A percentile compares a stretch with the other conserved stretches of the same genome.
Conservation (phyloP, 2,329 filamentous ascomycete genomes). For the Nectriaceae sp. region DNA sequence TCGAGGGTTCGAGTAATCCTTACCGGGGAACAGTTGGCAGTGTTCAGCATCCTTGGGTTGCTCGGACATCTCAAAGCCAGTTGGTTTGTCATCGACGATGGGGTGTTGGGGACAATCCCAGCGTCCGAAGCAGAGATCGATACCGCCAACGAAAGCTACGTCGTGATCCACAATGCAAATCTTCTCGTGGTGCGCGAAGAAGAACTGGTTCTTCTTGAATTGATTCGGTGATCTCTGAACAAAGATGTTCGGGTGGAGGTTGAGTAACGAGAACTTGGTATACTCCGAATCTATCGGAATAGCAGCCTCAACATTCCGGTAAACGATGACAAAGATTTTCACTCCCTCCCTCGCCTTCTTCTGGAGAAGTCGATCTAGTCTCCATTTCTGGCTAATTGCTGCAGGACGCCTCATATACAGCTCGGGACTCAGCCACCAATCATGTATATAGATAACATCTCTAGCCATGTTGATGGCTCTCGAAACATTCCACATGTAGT, state of each 20-base stretch:
- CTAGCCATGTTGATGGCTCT: conserved; percentile 95
- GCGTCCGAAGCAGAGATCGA: conserved; percentile 94
- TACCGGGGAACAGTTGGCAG: conserved; percentile 94
- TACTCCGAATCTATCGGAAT: conserved; percentile 98
- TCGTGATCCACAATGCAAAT: conserved; percentile 96
- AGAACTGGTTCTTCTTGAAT: conserved; percentile 98
- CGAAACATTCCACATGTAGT: conserved; percentile 99
- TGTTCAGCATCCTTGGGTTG: conserved; percentile 84
- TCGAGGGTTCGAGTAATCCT: conserved; percentile 96
- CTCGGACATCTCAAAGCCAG: conserved; percentile 82
- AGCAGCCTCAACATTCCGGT: conserved; percentile 95
- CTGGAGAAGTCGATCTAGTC: conserved; percentile 89
- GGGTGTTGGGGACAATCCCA: conserved; percentile 97
- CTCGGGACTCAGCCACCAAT: conserved; percentile 98
- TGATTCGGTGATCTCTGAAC: conserved; percentile 96
- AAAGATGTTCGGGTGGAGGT: conserved; percentile 94
- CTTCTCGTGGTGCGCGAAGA: conserved; percentile 99
- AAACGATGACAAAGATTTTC: conserved; percentile 97
- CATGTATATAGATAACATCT: conserved; percentile 98
- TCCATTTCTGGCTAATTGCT: conserved; percentile 97
- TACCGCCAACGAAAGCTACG: conserved; percentile 90
- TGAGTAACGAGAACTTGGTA: conserved; percentile 93
- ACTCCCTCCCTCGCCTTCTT: conserved; percentile 92
- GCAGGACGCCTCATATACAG: conserved; percentile 92
- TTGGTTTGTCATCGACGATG: conserved; percentile 89